These are phyloP conservation scores for Trichoderma brevicompactum DNA, from an alignment of 2,329 filamentous ascomycete genomes.

Conservation along the genomic window DNA sequence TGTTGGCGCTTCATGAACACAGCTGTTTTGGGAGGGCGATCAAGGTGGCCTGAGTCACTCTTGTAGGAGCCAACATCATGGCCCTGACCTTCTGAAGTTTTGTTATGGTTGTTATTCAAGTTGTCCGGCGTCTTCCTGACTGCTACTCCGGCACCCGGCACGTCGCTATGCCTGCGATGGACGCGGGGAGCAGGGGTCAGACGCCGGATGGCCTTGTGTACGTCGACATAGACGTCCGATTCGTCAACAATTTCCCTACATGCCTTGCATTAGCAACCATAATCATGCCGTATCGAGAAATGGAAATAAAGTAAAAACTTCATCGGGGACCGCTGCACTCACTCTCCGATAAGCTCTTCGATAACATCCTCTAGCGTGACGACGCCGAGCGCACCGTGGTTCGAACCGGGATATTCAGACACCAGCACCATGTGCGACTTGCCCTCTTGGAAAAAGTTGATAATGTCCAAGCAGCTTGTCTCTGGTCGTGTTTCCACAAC, in stretches of 20 bases:
- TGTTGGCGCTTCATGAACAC: slow-evolving; percentile 64
- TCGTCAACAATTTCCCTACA: slow-evolving; percentile 95
- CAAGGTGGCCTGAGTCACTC: slow-evolving; percentile 46
- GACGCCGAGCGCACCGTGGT: slow-evolving; percentile 87
- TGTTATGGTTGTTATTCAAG: slow-evolving; percentile 44
- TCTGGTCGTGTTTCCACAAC: slow-evolving; percentile 93
- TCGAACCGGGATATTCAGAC: slow-evolving; percentile 85
- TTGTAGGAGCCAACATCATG: slow-evolving; percentile 44
- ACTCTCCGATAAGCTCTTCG: slow-evolving; percentile 97
- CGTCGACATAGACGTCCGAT: slow-evolving; percentile 96
- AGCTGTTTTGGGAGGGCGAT: slow-evolving; percentile 55
- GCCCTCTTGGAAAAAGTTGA: slow-evolving; percentile 99
- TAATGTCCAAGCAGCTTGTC: slow-evolving; percentile 95
- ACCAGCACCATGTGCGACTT: slow-evolving; percentile 99
- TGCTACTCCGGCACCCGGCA: slow-evolving; percentile 40
- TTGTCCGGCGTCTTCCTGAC: slow-evolving; percentile 41
- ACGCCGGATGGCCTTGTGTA: slow-evolving; percentile 95
- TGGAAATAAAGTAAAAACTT: background rate
- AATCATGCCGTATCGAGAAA: background rate
- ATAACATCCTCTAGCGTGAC: slow-evolving; percentile 98
- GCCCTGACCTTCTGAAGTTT: slow-evolving; percentile 40
- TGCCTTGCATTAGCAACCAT: slow-evolving; percentile 32
- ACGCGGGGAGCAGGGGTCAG: slow-evolving; percentile 82
- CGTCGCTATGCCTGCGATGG: slow-evolving; percentile 53
- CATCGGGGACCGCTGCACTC: slow-evolving; percentile 46